Conservation (phyloP, 2,329 filamentous ascomycete genomes). For the Xenosphaeropsis pyriputrescens region DNA sequence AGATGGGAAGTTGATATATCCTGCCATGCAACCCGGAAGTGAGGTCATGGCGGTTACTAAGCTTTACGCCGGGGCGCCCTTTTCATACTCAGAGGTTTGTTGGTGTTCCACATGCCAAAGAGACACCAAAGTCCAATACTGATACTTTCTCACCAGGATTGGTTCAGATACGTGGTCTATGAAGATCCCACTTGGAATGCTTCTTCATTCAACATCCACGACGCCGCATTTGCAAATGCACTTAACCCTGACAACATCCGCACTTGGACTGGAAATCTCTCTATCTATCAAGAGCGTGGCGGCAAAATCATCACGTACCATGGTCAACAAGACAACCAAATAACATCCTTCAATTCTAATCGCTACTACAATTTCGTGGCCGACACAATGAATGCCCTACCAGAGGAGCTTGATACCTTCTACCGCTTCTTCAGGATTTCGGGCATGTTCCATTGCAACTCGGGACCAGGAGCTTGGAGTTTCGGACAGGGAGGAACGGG, state of each 20-base stretch:
- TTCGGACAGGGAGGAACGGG: slow-evolving; percentile 20
- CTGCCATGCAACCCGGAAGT: not conserved
- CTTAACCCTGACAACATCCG: slow-evolving; percentile 13
- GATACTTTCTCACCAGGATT: slow-evolving; percentile 17
- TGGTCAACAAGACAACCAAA: slow-evolving; percentile 21
- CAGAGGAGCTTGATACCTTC: slow-evolving; percentile 23
- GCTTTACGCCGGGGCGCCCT: slow-evolving; percentile 4
- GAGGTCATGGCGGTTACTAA: not conserved
- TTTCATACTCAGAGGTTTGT: slow-evolving; percentile 6
- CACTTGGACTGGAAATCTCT: slow-evolving; percentile 10
- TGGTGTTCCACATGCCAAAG: not conserved
- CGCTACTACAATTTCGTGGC: slow-evolving; percentile 9
- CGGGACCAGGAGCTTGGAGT: slow-evolving; percentile 28
- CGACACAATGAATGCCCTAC: slow-evolving; percentile 21
- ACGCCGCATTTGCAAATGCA: slow-evolving; percentile 17
- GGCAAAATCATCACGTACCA: slow-evolving; percentile 27
- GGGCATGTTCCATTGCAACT: slow-evolving; percentile 34
- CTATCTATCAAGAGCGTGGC: slow-evolving; percentile 8
- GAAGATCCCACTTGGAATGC: slow-evolving; percentile 21
- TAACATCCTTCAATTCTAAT: slow-evolving; percentile 10
- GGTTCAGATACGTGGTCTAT: slow-evolving; percentile 32
- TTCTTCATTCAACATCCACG: slow-evolving; percentile 21
- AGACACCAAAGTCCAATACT: not conserved
- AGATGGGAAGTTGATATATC: slow-evolving; percentile 7
- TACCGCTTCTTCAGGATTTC: slow-evolving; percentile 35